Percentiles rank a stretch among this genome's conserved stretches.
Evolutionary conservation across 2,329 filamentous ascomycete genomes (phyloP).

Genomic region (Balansia obtecta): DNA sequence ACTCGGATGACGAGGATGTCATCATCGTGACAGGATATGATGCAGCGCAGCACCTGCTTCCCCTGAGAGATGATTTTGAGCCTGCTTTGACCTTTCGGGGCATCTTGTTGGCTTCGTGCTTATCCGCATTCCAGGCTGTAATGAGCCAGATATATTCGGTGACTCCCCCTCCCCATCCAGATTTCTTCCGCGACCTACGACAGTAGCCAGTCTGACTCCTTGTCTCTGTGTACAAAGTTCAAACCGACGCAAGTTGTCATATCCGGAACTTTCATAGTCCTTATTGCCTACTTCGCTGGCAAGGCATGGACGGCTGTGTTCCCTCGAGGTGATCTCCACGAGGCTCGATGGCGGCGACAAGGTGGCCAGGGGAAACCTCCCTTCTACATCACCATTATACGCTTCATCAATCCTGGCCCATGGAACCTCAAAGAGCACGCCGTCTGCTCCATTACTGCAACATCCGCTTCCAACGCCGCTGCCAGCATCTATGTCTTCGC

Average conservation of each 20-base stretch:
- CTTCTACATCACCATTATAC: slow-evolving; percentile 24
- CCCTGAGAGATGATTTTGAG: slow-evolving; percentile 41
- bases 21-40: slow-evolving; percentile 41
- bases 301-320: slow-evolving; percentile 18
- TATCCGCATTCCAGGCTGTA: slow-evolving; percentile 40
- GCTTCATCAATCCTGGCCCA: slow-evolving; percentile 36
- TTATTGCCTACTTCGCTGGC: slow-evolving; percentile 43
- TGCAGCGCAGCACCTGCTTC: slow-evolving; percentile 34
- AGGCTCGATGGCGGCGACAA: slow-evolving; percentile 32
- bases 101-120: slow-evolving; percentile 33
- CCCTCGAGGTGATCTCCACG: slow-evolving; percentile 36
- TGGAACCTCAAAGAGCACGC: slow-evolving; percentile 46
- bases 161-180: not conserved
- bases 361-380: slow-evolving; percentile 30
- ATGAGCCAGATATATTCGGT: slow-evolving; percentile 44
- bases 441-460: slow-evolving; percentile 40
- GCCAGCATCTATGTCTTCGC: slow-evolving; percentile 25
- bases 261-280: slow-evolving; percentile 41
- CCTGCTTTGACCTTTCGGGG: slow-evolving; percentile 39
- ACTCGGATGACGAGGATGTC: slow-evolving; percentile 22
- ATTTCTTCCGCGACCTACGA: too few species aligned
- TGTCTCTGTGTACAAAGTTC: slow-evolving; percentile 23
- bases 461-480: slow-evolving; percentile 36
- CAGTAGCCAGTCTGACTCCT: not conserved
- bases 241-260: slow-evolving; percentile 38